Evolutionary conservation across 164 flowering plant genomes (phyloP), one percentile per base, ranked within the genome.

Genomic region (Aristolochia fimbriata): DNA sequence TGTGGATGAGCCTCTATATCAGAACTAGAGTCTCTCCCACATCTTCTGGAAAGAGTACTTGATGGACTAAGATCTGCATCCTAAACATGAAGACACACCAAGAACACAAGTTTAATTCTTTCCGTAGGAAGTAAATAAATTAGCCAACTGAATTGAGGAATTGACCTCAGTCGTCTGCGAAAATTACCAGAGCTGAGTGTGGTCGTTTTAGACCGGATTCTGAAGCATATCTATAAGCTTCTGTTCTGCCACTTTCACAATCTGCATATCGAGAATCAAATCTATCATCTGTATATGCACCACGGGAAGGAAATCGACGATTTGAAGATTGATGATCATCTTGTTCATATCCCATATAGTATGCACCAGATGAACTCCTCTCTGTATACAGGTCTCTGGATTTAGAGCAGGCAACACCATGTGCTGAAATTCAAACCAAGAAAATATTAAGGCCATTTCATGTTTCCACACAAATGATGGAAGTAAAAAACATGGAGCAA

Each of bases 311-410:
- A 37, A 37, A 3, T 7, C 43, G 43, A 22, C 57, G 22, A 54
- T 54, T 49, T 25, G 64, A 68, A 3, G 68, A 7, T 30, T 62
- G 25, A 57, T 54, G 30, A 19, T 72, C 69, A 49, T 25, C 49
- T 13, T 58, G 62, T 57, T 48, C 57, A 25, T 41, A 52, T 9
- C 3, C 65, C 47, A 50, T 48, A 17, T 59, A 30, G 55, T 46
- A 67, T 55, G 64, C 58, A 54, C 66, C 64, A 41, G 68, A 58
- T 47, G 60, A 61, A 48, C 63, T 47, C 54, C 59, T 48, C 41
- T 72, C 71, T 23, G 47, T 47, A 55, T 72, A 68, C 43, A 58
- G 33, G 22, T 62, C 72, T 64, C 75, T 58, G 9, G 60, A 52
- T 65, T 71, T 68, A 25, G 60, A 51, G 48, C 21, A 41, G 53